Base-by-base conservation (phyloP, 164 flowering plant genomes). In the Aristolochia fimbriata region DNA sequence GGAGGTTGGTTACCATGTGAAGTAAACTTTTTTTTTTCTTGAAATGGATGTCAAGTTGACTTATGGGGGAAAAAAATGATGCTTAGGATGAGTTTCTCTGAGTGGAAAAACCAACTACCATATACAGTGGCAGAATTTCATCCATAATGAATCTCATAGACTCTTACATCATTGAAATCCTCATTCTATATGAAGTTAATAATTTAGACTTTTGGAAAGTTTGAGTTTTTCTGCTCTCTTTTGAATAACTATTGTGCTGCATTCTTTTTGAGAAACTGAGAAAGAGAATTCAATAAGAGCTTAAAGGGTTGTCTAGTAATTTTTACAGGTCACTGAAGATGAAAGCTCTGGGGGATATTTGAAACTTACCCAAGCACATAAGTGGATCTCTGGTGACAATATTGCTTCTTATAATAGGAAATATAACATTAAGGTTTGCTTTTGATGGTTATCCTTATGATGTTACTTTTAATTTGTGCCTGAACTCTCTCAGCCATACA, bases 361-460 rank as follows among this genome's bases (percentile, higher is more conserved):
- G 77, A 91, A 91, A 69, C 78, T 91, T 63, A 74, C 78, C 20
- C 73, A 57, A 69, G 85, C 88, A 37, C 72, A 71, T 20, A 85
- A 86, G 53, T 91, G 96, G 97, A 51, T 84, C 30, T 62, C 73
- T 48, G 94, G 91, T 55, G 82, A 73, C 43, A 55, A 52, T 17
- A 52, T 75, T 64, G 90, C 91, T 22, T 95, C 98, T 23, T 33
- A 70, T 23, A 91, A 88, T 62, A 82, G 73, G 71, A 88, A 85
- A 70, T 68, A 70, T 55, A 57, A 41, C 15, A 59, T 63, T 4
- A 83, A 80, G 96, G 93, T 87, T 49, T 62, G 70, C 13, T 14
- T 52, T 46, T 14, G 24, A 19, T 4, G 43, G 24, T 41, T 45
- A 49, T 22, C 24, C n/a, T 7, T 64, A 12, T 0, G 8, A 37